Conservation (phyloP, 768 basidiomycete genomes). For the Pleurotus eryngii region DNA sequence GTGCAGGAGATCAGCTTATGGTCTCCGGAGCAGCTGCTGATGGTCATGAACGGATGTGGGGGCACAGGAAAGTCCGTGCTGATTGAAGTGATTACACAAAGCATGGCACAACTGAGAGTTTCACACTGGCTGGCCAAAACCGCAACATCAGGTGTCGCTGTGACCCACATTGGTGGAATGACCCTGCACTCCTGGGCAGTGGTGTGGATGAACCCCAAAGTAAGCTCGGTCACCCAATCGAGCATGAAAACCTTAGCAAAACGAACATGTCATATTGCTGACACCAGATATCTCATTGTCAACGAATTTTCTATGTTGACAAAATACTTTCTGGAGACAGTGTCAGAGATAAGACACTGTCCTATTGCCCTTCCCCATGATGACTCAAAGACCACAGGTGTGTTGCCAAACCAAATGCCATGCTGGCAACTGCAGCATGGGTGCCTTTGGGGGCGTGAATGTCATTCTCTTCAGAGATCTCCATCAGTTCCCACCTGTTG, state of each 20-base stretch:
- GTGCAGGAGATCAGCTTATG: too few species aligned
- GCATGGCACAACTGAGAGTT: too few species aligned
- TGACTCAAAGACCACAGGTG: not conserved
- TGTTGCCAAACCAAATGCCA: not conserved
- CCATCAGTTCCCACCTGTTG: conserved; percentile 29
- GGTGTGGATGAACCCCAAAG: not conserved
- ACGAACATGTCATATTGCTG: not conserved
- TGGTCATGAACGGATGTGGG: conserved; percentile 33
- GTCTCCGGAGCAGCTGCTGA: conserved; percentile 22
- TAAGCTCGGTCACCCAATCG: not conserved
- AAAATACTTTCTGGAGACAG: conserved; percentile 17
- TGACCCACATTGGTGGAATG: not conserved
- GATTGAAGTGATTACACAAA: not conserved
- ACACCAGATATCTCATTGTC: conserved; percentile 25
- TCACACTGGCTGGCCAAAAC: not conserved
- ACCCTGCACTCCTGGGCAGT: not conserved
- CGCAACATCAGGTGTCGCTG: not conserved
- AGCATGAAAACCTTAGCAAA: not conserved
- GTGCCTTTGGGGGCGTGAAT: conserved; percentile 19
- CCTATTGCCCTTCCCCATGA: too few species aligned
- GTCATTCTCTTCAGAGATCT: conserved; percentile 31
- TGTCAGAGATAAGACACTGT: conserved; percentile 15
- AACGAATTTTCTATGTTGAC: conserved; percentile 34
- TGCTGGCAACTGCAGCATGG: not conserved
- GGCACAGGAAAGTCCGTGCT: conserved; percentile 5